Percentiles rank a stretch among this genome's conserved stretches.
Conservation (phyloP, 1,284 basidiomycete genomes). For the Anthracocystis panici-leucophaei region DNA sequence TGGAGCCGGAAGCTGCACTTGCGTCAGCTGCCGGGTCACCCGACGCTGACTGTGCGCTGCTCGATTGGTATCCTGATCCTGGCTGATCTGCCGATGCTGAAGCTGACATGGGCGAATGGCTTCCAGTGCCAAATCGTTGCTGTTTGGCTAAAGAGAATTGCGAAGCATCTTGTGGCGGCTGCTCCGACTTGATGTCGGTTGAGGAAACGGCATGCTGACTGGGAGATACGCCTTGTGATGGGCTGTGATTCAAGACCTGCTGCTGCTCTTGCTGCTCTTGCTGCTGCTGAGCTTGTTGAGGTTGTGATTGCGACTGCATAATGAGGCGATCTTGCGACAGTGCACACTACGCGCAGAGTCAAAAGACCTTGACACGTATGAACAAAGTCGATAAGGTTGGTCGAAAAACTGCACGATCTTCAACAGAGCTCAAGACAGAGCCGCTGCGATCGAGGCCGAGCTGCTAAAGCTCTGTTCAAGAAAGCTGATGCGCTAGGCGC, state of each 20-base stretch:
- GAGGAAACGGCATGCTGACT: constrained; percentile 3
- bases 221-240: constrained; percentile 12
- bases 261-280: constrained; percentile 5
- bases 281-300: constrained; percentile 16
- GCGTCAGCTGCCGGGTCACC: constrained; percentile 20
- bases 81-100: constrained; percentile 26
- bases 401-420: too few relatives aligned
- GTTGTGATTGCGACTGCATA: constrained; percentile 32
- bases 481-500: constrained; percentile 16
- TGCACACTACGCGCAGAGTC: neutral
- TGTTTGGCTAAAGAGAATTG: constrained; percentile 31
- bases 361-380: neutral
- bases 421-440: neutral
- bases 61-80: constrained; percentile 46
- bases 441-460: neutral
- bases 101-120: constrained; percentile 36
- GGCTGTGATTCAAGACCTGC: neutral
- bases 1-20: constrained; percentile 19
- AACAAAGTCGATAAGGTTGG: neutral
- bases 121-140: constrained; percentile 28
- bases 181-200: constrained; percentile 14
- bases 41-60: constrained; percentile 45
- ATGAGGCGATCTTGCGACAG: constrained; percentile 1
- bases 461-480: constrained; percentile 5
- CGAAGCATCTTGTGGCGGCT: constrained; percentile 23